Evolutionary conservation across 495 filamentous ascomycete species (phyloP).

Genomic region (Endocarpon pusillum): DNA sequence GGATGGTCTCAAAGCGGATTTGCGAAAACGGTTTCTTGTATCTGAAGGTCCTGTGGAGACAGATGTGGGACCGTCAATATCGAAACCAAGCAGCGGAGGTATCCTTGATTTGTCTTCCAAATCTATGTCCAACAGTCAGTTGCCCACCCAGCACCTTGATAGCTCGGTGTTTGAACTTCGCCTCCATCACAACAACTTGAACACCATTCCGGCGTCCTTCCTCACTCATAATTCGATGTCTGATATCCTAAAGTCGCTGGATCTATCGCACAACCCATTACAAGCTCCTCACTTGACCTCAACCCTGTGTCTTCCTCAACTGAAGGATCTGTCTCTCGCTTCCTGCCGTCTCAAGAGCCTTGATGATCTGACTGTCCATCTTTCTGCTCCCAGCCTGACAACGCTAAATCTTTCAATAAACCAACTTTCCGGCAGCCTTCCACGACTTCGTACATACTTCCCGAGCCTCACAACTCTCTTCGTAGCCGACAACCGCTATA

Average conservation of each 20-base stretch:
- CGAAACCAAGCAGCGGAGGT: too few relatives aligned
- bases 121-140: too few relatives aligned
- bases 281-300: constrained; percentile 41
- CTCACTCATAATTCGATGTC: too few relatives aligned
- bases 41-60: too few relatives aligned
- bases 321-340: constrained; percentile 58
- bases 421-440: constrained; percentile 47
- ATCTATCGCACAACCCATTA: constrained; percentile 66
- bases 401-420: constrained; percentile 70
- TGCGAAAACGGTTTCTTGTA: constrained; percentile 52
- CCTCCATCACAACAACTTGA: too few relatives aligned
- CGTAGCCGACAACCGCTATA: constrained; percentile 59
- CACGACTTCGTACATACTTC: constrained; percentile 36
- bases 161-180: too few relatives aligned
- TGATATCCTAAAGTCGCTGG: too few relatives aligned
- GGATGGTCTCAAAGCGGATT: constrained; percentile 62
- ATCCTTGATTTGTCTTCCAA: too few relatives aligned
- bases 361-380: constrained; percentile 38
- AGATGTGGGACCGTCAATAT: too few relatives aligned
- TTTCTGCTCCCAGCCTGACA: constrained; percentile 53
- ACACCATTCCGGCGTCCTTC: too few relatives aligned
- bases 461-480: constrained; percentile 49
- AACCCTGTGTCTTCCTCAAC: constrained; percentile 46
- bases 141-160: too few relatives aligned
- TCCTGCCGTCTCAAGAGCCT: constrained; percentile 51